Evolutionary conservation across 2,329 filamentous ascomycete species (phyloP), one percentile per base, ranked within the genome.

Genomic region (Sporothrix luriei): DNA sequence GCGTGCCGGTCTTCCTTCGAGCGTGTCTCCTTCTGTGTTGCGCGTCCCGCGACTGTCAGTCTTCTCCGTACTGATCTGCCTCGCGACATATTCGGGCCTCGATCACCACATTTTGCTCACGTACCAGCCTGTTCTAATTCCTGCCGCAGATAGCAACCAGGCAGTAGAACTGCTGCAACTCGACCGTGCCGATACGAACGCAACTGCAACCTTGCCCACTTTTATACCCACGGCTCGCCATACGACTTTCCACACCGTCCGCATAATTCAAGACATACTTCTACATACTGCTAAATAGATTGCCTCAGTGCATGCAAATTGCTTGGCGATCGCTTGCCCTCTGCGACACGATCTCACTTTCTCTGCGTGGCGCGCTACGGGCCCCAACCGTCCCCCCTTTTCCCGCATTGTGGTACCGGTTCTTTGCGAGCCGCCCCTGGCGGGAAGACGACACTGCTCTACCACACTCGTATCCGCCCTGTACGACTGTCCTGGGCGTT

Each of bases 1-100:
- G 16, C 38, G 33, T 11, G 38, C 38, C 55, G 55, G 55, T 21
- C 38, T 43, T 61, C 55, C 65, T 33, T 33, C n/a, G 43, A 55
- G 65, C 65, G 55, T 55, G 65, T 46, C 59, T 48, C 24, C 40
- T 64, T 24, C n/a, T 29, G 40, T 48, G 65, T 46, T 29, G 24
- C 24, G 59, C n/a, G 10, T 33, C 3, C 10, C 16, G 21, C 2
- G 7, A 4, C 5, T 29, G n/a, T 14, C n/a, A 4, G 2, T 24
- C 7, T 29, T 46, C 38, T 24, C 49, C 33, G 49, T 49, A 33
- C 21, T 26, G 49, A 55, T 66, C 33, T 55, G 49, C 49, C 49
- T 26, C 24, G 49, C 46, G 61, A 49, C 24, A 33, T 13, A 4
- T 46, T 61, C 14, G 10, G 4, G 2, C 21, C 9, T 21, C 11